A percentile compares a stretch with the other conserved stretches of the same genome.
phyloP scores from a whole-genome alignment of 2,329 filamentous ascomycete genomes.

The Aspergillus candidus region DNA sequence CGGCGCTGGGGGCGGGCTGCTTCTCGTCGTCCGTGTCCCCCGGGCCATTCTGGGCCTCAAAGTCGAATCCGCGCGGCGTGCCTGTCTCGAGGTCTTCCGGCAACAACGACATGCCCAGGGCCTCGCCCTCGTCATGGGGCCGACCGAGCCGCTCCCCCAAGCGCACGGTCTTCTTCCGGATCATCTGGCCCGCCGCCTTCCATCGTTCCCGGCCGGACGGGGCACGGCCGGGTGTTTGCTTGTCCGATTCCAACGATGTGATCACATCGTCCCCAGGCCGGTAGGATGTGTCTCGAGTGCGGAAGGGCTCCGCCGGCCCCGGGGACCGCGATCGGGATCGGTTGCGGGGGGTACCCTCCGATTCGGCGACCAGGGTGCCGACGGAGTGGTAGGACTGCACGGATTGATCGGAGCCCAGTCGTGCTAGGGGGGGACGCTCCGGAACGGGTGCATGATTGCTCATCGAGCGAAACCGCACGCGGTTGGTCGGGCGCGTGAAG shows the following conservation, averaged over 20 bases:
- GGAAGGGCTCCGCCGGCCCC: slow-evolving; percentile 3
- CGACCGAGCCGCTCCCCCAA: slow-evolving; percentile 28
- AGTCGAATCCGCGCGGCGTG: slow-evolving; percentile 6
- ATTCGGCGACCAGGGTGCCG: slow-evolving; percentile 4
- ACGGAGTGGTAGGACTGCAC: slow-evolving; percentile 11
- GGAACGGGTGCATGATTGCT: neutral
- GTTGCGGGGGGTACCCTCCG: neutral
- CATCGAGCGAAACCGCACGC: no score
- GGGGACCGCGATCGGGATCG: neutral
- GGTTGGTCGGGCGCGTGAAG: no score
- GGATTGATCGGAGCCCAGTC: slow-evolving; percentile 15
- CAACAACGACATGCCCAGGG: slow-evolving; percentile 22
- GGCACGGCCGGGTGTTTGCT: slow-evolving; percentile 8
- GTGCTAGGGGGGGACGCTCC: slow-evolving; percentile 5
- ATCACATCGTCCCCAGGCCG: no score
- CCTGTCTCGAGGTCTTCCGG: slow-evolving; percentile 27
- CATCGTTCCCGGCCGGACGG: slow-evolving; percentile 21
- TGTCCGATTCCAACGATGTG: neutral
- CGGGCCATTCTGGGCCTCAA: neutral
- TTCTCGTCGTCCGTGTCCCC: slow-evolving; percentile 19
- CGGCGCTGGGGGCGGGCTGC: slow-evolving; percentile 24
- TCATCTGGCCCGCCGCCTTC: slow-evolving; percentile 22
- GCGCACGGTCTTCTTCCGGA: slow-evolving; percentile 25
- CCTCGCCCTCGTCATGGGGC: slow-evolving; percentile 26
- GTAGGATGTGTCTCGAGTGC: neutral